Evolutionary conservation across 75 land plant species (phyloP).

Genomic region (Cunninghamia lanceolata): DNA sequence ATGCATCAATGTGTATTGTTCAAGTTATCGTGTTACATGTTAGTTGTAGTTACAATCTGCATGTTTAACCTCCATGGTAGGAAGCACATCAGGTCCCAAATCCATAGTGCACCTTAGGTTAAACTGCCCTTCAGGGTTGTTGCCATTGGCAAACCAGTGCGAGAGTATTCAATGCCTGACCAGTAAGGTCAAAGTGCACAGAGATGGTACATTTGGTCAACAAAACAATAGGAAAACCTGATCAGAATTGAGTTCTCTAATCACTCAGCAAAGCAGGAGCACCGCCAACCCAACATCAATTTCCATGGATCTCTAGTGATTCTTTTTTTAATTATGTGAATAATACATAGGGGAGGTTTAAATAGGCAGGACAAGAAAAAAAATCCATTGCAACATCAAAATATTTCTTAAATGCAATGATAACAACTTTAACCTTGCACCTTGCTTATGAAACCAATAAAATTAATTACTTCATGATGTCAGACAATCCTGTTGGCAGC

Average conservation of each 20-base stretch:
- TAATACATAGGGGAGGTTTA: background rate
- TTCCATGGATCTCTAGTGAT: background rate
- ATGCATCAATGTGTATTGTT: too few species aligned
- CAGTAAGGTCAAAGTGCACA: too few species aligned
- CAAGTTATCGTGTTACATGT: too few species aligned
- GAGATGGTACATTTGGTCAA: too few species aligned
- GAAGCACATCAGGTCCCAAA: too few species aligned
- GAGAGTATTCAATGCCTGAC: too few species aligned
- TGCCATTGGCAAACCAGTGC: too few species aligned
- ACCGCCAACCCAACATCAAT: background rate
- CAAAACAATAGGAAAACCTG: background rate
- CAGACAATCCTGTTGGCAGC: background rate
- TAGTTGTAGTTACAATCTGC: too few species aligned
- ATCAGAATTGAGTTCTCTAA: background rate
- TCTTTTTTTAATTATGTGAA: background rate
- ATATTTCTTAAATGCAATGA: background rate
- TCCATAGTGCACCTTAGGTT: too few species aligned
- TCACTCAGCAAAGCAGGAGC: background rate
- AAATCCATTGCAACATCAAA: background rate
- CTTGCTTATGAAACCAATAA: background rate
- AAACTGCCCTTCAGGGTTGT: too few species aligned
- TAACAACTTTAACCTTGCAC: background rate
- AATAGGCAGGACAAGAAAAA: background rate
- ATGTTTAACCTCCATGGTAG: too few species aligned
- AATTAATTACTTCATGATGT: background rate